Conservation (phyloP, 192 early-diverging fungal species). For the Funneliformis mosseae region DNA sequence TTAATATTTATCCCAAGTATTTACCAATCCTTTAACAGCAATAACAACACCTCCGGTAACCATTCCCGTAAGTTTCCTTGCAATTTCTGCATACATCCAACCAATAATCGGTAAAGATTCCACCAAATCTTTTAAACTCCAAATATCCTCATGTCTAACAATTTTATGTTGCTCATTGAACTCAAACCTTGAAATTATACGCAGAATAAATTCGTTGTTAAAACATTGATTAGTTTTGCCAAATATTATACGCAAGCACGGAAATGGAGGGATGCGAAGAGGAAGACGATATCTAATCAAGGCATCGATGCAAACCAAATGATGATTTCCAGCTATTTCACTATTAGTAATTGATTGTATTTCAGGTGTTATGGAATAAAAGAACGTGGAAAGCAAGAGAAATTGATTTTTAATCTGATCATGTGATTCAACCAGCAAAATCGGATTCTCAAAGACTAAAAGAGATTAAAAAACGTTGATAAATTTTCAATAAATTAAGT, state of each 20-base stretch:
- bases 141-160: slow-evolving; percentile 34
- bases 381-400: background rate
- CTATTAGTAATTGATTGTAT: slow-evolving; percentile 14
- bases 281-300: slow-evolving; percentile 17
- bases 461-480: background rate
- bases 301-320: slow-evolving; percentile 24
- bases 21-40: background rate
- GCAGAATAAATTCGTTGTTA: slow-evolving; percentile 4
- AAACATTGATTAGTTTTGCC: background rate
- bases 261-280: background rate
- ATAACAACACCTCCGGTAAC: background rate
- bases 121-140: slow-evolving; percentile 31
- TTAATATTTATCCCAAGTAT: slow-evolving; percentile 11
- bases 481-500: background rate
- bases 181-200: slow-evolving; percentile 17
- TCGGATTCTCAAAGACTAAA: slow-evolving; percentile 31
- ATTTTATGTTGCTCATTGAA: slow-evolving; percentile 33
- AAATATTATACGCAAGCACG: background rate
- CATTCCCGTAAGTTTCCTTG: slow-evolving; percentile 20
- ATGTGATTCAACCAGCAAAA: slow-evolving; percentile 8
- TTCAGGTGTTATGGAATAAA: slow-evolving; percentile 4
- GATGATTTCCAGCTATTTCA: background rate
- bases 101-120: slow-evolving; percentile 30
- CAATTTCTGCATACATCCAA: slow-evolving; percentile 30
- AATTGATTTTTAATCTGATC: slow-evolving; percentile 17